Percentiles rank a stretch among this genome's conserved stretches.
Conservation (phyloP, 129 eudicot species). For the Logfia minima region DNA sequence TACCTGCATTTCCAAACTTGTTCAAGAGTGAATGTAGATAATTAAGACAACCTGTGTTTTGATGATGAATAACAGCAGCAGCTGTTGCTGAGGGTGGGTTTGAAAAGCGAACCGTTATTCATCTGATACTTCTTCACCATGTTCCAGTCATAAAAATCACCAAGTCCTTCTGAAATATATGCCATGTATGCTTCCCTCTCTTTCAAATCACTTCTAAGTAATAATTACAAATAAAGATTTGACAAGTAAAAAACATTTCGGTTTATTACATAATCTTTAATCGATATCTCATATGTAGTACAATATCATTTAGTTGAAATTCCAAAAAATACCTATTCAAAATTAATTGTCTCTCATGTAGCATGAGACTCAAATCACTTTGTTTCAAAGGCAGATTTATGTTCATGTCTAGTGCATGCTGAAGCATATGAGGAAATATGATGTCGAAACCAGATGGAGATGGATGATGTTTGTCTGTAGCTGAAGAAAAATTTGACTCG, state of each 20-base stretch:
- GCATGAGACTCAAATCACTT: slow-evolving; percentile 38
- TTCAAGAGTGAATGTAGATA: slow-evolving; percentile 58
- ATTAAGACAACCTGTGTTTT: slow-evolving; percentile 48
- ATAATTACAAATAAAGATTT: neutral
- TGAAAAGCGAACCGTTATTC: slow-evolving; percentile 79
- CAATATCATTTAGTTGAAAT: too few relatives aligned
- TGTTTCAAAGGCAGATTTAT: slow-evolving; percentile 53
- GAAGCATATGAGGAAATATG: slow-evolving; percentile 80
- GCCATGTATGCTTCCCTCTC: slow-evolving; percentile 60
- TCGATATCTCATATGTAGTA: too few relatives aligned
- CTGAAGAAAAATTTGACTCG: slow-evolving; percentile 58
- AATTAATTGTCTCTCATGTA: slow-evolving; percentile 49
- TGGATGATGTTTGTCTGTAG: slow-evolving; percentile 39
- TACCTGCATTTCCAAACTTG: slow-evolving; percentile 86
- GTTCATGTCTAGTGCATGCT: slow-evolving; percentile 52
- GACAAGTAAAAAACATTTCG: neutral
- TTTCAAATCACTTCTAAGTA: slow-evolving; percentile 35
- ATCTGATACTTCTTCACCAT: slow-evolving; percentile 70
- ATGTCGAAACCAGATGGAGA: slow-evolving; percentile 81
- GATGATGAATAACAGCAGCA: slow-evolving; percentile 54
- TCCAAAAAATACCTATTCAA: slow-evolving; percentile 49
- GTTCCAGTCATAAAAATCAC: slow-evolving; percentile 58
- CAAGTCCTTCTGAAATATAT: slow-evolving; percentile 76
- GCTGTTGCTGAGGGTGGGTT: slow-evolving; percentile 92
- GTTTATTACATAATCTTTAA: too few relatives aligned